Conservation (phyloP, 352 stramenopile species). For the Phytophthora sp. region DNA sequence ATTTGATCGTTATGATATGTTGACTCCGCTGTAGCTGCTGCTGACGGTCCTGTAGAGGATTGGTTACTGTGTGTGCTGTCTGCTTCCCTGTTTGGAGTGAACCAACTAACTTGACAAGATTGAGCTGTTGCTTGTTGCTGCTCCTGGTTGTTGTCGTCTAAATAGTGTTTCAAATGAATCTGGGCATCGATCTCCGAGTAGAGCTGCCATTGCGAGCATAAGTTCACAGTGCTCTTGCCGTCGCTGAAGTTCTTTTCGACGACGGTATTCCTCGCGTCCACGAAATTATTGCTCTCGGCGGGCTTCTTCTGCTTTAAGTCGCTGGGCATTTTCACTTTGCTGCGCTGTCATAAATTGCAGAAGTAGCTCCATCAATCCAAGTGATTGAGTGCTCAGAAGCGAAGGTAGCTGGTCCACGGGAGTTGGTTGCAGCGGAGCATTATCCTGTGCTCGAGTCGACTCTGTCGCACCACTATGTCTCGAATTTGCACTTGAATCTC, state of each 20-base stretch:
- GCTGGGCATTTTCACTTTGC: constrained; percentile 47
- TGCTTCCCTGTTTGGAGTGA: no score
- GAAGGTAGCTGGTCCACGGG: no score
- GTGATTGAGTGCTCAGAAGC: constrained; percentile 15
- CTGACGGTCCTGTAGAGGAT: not conserved
- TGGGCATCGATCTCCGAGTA: constrained; percentile 55
- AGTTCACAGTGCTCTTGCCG: constrained; percentile 53
- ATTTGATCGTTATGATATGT: not conserved
- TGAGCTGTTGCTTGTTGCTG: not conserved
- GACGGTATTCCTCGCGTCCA: constrained; percentile 36
- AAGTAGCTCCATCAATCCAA: constrained; percentile 57
- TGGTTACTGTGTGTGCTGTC: no score
- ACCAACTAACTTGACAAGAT: not conserved
- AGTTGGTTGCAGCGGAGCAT: no score
- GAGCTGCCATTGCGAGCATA: constrained; percentile 55
- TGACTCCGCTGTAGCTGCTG: no score
- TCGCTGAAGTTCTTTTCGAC: constrained; percentile 38
- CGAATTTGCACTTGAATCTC: constrained; percentile 80
- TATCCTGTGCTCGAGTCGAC: no score
- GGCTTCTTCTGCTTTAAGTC: constrained; percentile 39
- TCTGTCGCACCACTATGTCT: constrained; percentile 75
- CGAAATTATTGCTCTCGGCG: constrained; percentile 32
- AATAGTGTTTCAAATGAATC: constrained; percentile 43
- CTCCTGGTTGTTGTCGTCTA: constrained; percentile 15
- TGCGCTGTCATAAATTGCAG: constrained; percentile 62